These are phyloP conservation scores for Neurospora sp. DNA, from an alignment of 495 filamentous ascomycete genomes.

Conservation along the genomic window DNA sequence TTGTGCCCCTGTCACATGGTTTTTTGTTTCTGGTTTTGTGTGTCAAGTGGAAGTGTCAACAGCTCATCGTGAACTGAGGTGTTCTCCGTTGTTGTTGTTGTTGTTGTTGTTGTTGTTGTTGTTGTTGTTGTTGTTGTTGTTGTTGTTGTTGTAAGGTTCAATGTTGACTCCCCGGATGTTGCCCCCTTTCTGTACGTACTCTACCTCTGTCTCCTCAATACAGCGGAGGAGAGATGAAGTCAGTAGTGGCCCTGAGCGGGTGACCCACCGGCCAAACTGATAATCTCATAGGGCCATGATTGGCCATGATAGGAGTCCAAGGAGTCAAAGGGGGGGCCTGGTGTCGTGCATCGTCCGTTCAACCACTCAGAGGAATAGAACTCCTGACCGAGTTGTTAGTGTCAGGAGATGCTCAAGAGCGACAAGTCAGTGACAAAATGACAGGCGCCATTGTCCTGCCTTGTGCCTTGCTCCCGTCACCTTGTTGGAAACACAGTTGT, in stretches of 20 bases:
- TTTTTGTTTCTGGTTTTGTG: not conserved
- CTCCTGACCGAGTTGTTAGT: not conserved
- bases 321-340: not conserved
- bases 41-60: not conserved
- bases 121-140: not conserved
- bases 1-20: not conserved
- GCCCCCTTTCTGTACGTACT: not conserved
- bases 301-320: not conserved
- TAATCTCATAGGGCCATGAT: not conserved
- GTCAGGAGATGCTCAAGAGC: not conserved
- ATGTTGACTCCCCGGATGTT: not conserved
- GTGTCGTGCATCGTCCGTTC: not conserved
- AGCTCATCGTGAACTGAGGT: not conserved
- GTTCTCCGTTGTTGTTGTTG: not conserved
- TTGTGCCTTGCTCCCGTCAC: not conserved
- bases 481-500: not conserved
- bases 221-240: not conserved
- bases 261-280: not conserved
- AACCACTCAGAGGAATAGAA: not conserved
- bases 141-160: not conserved
- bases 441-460: not conserved
- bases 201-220: not conserved
- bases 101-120: not conserved
- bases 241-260: not conserved
- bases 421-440: not conserved